Conservation (phyloP, 768 basidiomycete species). For the Agaricus subrufescens region DNA sequence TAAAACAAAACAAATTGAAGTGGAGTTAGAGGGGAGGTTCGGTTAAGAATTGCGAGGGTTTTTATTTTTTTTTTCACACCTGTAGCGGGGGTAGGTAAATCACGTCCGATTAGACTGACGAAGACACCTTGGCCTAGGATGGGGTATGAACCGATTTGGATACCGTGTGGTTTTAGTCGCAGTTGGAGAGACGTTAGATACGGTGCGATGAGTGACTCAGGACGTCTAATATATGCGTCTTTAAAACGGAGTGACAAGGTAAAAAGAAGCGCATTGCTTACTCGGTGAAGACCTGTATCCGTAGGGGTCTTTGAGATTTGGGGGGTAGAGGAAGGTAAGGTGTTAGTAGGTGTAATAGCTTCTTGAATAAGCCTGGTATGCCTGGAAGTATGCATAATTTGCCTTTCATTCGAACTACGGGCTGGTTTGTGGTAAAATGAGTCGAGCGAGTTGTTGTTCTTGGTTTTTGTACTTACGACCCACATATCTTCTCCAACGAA, state of each 20-base stretch:
- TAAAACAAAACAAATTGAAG: too few species aligned
- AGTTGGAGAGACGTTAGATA: constrained; percentile 77
- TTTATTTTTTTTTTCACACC: not conserved
- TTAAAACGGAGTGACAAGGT: not conserved
- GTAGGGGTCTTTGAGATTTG: constrained; percentile 60
- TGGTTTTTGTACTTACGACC: constrained; percentile 54
- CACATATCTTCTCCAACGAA: constrained; percentile 79
- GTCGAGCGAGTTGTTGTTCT: not conserved
- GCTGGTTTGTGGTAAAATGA: constrained; percentile 36
- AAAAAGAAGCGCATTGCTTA: constrained; percentile 23
- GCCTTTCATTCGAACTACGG: constrained; percentile 79
- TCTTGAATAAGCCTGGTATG: constrained; percentile 80
- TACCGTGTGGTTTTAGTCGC: constrained; percentile 66
- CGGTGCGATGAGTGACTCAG: constrained; percentile 81
- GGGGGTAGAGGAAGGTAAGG: constrained; percentile 81
- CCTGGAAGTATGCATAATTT: constrained; percentile 93
- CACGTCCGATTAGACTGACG: constrained; percentile 64
- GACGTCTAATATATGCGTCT: constrained; percentile 32
- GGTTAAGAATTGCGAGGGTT: not conserved
- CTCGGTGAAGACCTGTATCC: constrained; percentile 84
- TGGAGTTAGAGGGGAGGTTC: too few species aligned
- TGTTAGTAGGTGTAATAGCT: constrained; percentile 69
- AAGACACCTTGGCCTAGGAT: constrained; percentile 61
- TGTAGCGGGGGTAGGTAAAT: constrained; percentile 16
- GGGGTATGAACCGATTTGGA: constrained; percentile 82